These are phyloP conservation scores for Penicillium simplicissimum DNA, from an alignment of 495 filamentous ascomycete species.

Conservation along the genomic window DNA sequence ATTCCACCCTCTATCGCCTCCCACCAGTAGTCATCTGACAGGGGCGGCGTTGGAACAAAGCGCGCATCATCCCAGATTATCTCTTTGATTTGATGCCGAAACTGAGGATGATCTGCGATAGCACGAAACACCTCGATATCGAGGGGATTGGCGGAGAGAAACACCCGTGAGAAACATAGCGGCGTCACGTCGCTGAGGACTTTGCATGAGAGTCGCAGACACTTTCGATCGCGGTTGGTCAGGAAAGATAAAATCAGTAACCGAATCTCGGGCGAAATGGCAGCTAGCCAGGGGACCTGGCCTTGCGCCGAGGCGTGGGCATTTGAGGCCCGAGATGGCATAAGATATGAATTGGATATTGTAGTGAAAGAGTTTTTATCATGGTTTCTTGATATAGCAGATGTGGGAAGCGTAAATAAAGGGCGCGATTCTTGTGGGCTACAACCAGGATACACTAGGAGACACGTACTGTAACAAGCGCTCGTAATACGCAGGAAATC, in stretches of 20 bases:
- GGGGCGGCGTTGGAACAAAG: constrained; percentile 3
- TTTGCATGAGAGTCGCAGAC: constrained; percentile 12
- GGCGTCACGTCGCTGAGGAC: constrained; percentile 3
- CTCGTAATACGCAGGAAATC: not conserved
- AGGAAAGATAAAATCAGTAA: constrained; percentile 6
- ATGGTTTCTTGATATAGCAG: not conserved
- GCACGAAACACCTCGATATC: constrained; percentile 18
- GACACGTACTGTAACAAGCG: not conserved
- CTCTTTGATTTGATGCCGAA: constrained; percentile 20
- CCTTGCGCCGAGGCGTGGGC: not conserved
- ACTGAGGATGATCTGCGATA: constrained; percentile 9
- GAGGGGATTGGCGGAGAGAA: constrained; percentile 16
- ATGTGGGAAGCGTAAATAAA: not conserved
- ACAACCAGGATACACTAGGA: not conserved
- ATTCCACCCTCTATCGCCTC: not conserved
- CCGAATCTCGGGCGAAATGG: not conserved
- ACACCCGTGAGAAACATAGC: constrained; percentile 9
- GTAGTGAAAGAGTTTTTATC: not conserved
- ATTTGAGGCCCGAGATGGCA: not conserved
- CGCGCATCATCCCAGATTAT: constrained; percentile 35
- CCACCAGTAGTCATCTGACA: not conserved
- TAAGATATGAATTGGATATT: not conserved
- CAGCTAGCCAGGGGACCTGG: not conserved
- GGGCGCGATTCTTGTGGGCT: not conserved
- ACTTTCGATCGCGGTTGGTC: constrained; percentile 15